Base-by-base conservation (phyloP, 2,329 filamentous ascomycete genomes). In the Aciculosporium take region DNA sequence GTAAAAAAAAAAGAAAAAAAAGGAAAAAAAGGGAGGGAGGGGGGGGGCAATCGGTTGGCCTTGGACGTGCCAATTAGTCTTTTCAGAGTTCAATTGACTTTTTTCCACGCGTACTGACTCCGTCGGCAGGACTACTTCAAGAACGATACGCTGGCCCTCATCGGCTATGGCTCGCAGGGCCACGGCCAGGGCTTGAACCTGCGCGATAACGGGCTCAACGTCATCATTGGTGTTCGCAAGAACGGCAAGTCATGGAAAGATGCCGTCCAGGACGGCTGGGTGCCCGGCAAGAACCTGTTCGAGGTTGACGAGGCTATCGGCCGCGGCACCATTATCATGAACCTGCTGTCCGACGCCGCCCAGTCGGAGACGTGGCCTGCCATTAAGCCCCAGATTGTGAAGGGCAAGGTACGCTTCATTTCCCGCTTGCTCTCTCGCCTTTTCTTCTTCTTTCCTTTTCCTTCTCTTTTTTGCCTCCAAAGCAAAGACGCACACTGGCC, bases 131-230 rank as follows among this genome's bases (percentile, higher is more conserved):
- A 96, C 52, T 98, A 89, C 81, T 98, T 98, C 84, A 96, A 96
- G 79, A 79, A 98, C 71, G 91, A 98, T 69, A 96, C 89, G 54
- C 85, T 98, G 57, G 91, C 91, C 61, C 83, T 98, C 61, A 98
- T 98, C 67, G 91, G 91, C 65, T 98, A 98, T 71, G 91, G 74
- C 59, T 95, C 88, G 50, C 88, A 95, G 73, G 91, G 91, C 58
- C 91, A 98, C 76, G 91, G 91, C 55, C 91, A 98, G 74, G 93
- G 91, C 65, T 85, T 98, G 50, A 98, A 98, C 79, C 84, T 98
- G 64, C 89, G 91, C 69, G 91, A 98, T 79, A 95, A 98, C 72
- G 91, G 91, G 64, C 78, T 98, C 56, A 96, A 96, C 67, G 91
- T 98, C 69, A 95, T 98, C 62, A 76, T 98, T 58, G 91, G 91